Conservation (phyloP, 176 grass and related monocot species). For the Phoenix dactylifera region DNA sequence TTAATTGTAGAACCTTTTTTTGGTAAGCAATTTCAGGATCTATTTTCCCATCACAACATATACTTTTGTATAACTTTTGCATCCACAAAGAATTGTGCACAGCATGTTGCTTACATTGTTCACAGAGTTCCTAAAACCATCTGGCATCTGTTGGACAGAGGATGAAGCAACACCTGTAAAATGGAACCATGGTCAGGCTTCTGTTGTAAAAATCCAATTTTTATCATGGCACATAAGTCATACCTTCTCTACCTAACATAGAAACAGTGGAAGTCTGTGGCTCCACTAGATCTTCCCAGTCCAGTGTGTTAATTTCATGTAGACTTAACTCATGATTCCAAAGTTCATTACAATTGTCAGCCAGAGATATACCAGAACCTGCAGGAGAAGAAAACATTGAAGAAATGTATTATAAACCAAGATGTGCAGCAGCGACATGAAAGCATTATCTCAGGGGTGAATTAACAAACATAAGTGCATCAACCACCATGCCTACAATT, state of each 20-base stretch:
- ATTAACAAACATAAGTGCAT: no score
- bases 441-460: no score
- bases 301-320: constrained; percentile 53
- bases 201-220: background rate
- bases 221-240: no score
- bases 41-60: no score
- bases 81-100: no score
- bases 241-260: constrained; percentile 24
- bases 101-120: constrained; percentile 35
- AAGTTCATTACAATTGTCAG: constrained; percentile 32
- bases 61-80: no score
- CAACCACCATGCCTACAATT: no score
- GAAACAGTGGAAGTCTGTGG: constrained; percentile 36
- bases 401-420: no score
- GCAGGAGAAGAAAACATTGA: background rate
- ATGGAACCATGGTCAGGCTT: constrained; percentile 24
- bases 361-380: constrained; percentile 15
- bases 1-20: no score
- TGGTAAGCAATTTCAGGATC: no score
- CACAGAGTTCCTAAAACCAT: constrained; percentile 12
- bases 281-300: constrained; percentile 73
- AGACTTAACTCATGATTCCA: constrained; percentile 55
- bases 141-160: constrained; percentile 23
- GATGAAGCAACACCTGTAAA: constrained; percentile 33
- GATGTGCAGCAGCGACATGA: no score